These are phyloP conservation scores for Ophiostoma populinum DNA, from an alignment of 2,329 filamentous ascomycete genomes.

Conservation along the genomic window DNA sequence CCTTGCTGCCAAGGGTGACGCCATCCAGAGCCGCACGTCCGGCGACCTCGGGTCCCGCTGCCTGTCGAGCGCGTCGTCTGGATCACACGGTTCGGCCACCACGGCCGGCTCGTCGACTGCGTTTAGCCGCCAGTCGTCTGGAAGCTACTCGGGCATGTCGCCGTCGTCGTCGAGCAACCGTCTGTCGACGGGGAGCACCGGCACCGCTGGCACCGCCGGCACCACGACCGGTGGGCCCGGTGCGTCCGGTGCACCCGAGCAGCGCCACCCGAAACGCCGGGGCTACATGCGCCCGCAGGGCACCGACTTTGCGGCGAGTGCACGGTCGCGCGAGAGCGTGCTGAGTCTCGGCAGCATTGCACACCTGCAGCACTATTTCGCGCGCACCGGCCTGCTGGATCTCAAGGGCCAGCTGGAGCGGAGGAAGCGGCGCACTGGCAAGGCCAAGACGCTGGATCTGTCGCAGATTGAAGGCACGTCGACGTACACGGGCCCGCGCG, in stretches of 20 bases:
- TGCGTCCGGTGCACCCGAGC: too few relatives aligned
- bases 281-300: constrained; percentile 80
- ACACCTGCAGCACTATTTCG: constrained; percentile 97
- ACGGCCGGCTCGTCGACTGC: constrained; percentile 30
- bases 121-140: constrained; percentile 47
- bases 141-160: constrained; percentile 27
- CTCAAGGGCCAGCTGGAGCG: constrained; percentile 76
- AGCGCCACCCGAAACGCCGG: constrained; percentile 34
- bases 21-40: constrained; percentile 23
- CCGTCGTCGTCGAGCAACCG: constrained; percentile 25
- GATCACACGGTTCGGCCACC: constrained; percentile 35
- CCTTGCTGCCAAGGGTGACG: constrained; percentile 23
- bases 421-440: constrained; percentile 35
- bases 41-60: constrained; percentile 40
- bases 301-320: constrained; percentile 80
- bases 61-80: constrained; percentile 42
- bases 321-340: constrained; percentile 80
- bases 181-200: constrained; percentile 42
- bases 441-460: constrained; percentile 40
- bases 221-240: constrained; percentile 17
- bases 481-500: not conserved
- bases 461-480: constrained; percentile 28
- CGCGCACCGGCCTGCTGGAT: constrained; percentile 79
- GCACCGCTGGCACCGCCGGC: constrained; percentile 18
- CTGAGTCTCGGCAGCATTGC: constrained; percentile 93